Base-by-base conservation (phyloP, 345 rosid species). In the Combretum micranthum region DNA sequence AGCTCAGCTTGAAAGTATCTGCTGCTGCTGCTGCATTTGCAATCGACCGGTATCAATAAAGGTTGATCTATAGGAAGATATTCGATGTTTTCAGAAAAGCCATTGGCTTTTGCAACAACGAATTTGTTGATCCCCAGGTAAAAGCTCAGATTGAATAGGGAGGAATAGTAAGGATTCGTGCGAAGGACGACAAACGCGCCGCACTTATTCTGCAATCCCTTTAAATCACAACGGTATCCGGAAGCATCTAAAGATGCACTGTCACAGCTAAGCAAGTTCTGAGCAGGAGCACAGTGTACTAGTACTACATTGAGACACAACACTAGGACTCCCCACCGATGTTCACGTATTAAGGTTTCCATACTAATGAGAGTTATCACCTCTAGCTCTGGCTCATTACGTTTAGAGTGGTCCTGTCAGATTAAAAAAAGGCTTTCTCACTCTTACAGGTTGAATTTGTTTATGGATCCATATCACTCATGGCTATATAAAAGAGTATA, bases 171-270 rank as follows among this genome's bases (percentile, higher is more conserved):
- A 0, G 85, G 58, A 60, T 73, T 75, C 9, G 84, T 74, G 54
- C 79, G 77, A 59, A 90, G 74, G 53, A 81, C 57, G 4, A 75
- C 93, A 53, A 78, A 85, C 12, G 95, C 81, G 63, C 54, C 61
- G 56, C 95, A 79, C 43, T 25, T 64, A 72, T 66, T 63, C 67
- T 58, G 60, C 12, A 63, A 73, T 44, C 60, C 73, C 26, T 61
- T 69, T 50, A 62, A 52, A 25, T 68, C 59, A 61, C 94, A 82
- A 57, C 58, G 68, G 51, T 74, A 81, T 13, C 85, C 75, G 19
- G 78, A 77, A 64, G 80, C 82, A 64, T 77, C 70, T 12, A 83
- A 48, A 59, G 82, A 65, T 8, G 71, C 47, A 43, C 64, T 53
- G 46, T 80, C 68, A 64, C 95, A 81, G 80, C 80, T 78, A 20